Base-by-base conservation (phyloP, 2,329 filamentous ascomycete genomes). In the Pseudogymnoascus sp. region DNA sequence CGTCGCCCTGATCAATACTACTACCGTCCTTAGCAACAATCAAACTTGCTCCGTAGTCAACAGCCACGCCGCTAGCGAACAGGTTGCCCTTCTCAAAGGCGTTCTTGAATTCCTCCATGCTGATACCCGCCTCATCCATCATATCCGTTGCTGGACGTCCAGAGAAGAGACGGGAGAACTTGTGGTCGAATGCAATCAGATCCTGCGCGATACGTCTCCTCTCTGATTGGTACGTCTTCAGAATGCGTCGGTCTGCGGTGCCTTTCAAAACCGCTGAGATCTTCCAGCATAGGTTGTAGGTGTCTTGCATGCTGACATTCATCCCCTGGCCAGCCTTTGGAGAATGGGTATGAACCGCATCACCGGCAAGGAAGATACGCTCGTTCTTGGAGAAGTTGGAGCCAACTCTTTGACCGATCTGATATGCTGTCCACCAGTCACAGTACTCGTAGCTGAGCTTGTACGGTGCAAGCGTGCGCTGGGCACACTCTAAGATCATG, bases 351-450 rank as follows among this genome's bases (percentile, higher is more conserved):
- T 84, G 82, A 63, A 79, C 81, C 14, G 81, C 81, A 67, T 84
- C 82, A 31, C 62, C 89, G 0, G 87, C 85, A 4, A 91, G 78
- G 71, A 91, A 91, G 11, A 91, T 78, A 2, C 87, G 79, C 19
- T 81, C 78, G 16, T 77, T 74, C 6, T 78, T 78, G 41, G 79
- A 81, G 72, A 88, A 89, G 43, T 79, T 76, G 1, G 78, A 80
- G 3, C 82, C 84, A 0, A 89, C 81, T 5, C 88, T 78, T 70
- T 89, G 87, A 0, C 86, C 86, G 53, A 90, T 88, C 65, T 89
- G 82, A 67, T 88, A 89, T 0, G 83, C 85, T 0, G 82, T 85
- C 83, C 84, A 89, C 84, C 86, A 89, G 67, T 87, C 82, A 63
- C 84, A 84, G 65, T 88, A 82, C 37, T 82, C 75, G 67, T 89